Evolutionary conservation across 2,329 filamentous ascomycete species (phyloP).

Genomic region (Didymella pinodella): DNA sequence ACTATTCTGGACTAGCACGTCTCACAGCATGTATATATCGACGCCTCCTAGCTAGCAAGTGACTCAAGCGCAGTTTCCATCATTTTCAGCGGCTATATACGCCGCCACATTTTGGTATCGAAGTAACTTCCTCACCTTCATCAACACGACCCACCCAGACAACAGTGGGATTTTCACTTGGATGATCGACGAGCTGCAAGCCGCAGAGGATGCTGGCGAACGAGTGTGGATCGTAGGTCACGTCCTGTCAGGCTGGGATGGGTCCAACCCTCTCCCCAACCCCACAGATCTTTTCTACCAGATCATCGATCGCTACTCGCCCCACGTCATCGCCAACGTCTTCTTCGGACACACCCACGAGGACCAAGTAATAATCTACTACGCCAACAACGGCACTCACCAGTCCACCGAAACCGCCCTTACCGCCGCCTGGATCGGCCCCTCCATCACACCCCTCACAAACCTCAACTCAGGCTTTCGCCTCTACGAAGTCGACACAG

Average conservation of each 20-base stretch:
- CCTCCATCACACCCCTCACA: constrained; percentile 7
- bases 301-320: constrained; percentile 14
- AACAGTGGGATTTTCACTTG: constrained; percentile 11
- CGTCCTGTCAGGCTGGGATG: constrained; percentile 11
- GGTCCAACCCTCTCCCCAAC: constrained; percentile 9
- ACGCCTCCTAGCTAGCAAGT: too few species aligned
- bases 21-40: too few species aligned
- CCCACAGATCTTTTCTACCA: constrained; percentile 14
- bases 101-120: too few species aligned
- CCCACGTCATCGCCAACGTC: constrained; percentile 8
- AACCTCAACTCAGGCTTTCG: constrained; percentile 12
- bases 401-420: constrained; percentile 5
- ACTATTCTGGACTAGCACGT: too few species aligned
- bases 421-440: constrained; percentile 6
- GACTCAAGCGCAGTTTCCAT: too few species aligned
- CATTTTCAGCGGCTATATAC: too few species aligned
- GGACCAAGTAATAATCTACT: constrained; percentile 14
- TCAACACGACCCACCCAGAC: constrained; percentile 12
- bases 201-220: constrained; percentile 10
- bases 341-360: constrained; percentile 15
- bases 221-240: constrained; percentile 12
- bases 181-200: constrained; percentile 13
- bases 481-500: constrained; percentile 13
- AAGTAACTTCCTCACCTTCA: constrained; percentile 14
- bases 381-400: constrained; percentile 9